Evolutionary conservation across 176 grass and related monocot genomes (phyloP), one percentile per base, ranked within the genome.

Genomic region (Hyparrhenia diplandra): DNA sequence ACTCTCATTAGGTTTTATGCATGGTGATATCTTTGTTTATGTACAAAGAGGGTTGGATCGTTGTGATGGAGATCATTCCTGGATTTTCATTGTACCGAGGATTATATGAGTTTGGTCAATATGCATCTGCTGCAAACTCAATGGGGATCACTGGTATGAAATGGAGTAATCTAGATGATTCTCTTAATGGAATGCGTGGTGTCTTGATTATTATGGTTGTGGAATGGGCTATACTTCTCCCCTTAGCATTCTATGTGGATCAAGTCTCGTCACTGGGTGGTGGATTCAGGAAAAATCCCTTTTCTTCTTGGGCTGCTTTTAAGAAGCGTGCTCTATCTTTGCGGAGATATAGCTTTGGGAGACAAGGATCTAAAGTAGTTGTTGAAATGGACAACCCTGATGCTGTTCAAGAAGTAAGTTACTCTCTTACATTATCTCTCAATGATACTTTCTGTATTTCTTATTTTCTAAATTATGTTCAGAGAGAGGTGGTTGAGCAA

Each of bases 11-110:
- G 30, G 58, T 41, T 46, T 12, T 88, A 51, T 34, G 24, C 40
- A 77, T 88, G 41, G 82, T 73, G 21, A 40, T 7, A 13, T 29
- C 29, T 54, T 25, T 74, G 43, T 86, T 90, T 85, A 3, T 24
- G 75, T 62, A 40, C 29, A 83, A 39, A 97, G 95, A 84, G 89
- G 85, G 81, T 51, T 94, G 95, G 95, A 84, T 90, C 36, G 73
- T 91, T 80, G 80, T 91, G n/a, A 87, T 98, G 86, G 95, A 98
- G 80, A 75, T 98, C 46, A 78, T 98, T 46, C 92, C 95, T 76
- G 95, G 87, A 75, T 98, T 98, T 85, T 94, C 95, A 8, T 69
- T 98, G 52, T 98, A 73, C 62, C 86, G 92, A 71, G 95, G 92
- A 10, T 66, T 98, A 76, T 98, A 94, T 1, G 92, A 98, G 63